phyloP scores from a whole-genome alignment of 2,329 filamentous ascomycete species.

The Hypoxylon sp. region DNA sequence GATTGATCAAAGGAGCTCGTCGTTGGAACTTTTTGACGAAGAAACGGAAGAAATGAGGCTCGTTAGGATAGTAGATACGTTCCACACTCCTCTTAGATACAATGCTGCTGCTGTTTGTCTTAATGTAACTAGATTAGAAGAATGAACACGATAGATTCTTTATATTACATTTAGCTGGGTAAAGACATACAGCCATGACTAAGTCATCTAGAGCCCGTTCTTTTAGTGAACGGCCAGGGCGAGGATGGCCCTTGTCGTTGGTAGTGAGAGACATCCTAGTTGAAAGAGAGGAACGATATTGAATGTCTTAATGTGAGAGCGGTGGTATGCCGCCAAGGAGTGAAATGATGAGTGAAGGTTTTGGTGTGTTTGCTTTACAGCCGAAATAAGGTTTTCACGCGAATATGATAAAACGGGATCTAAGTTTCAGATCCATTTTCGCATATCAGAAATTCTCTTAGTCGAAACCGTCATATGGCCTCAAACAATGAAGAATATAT shows the following conservation, averaged over 20 bases:
- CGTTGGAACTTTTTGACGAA: conserved; percentile 89
- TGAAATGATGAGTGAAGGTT: conserved; percentile 8
- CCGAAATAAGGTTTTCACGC: background rate
- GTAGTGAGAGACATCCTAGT: conserved; percentile 38
- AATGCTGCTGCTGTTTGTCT: conserved; percentile 94
- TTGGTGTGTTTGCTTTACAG: background rate
- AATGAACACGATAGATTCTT: conserved; percentile 4
- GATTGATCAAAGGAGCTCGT: conserved; percentile 89
- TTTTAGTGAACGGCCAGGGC: conserved; percentile 44
- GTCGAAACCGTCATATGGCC: background rate
- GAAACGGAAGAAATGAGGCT: conserved; percentile 87
- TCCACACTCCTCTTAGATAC: conserved; percentile 95
- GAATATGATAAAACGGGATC: background rate
- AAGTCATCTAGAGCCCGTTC: conserved; percentile 62
- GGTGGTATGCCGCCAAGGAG: background rate
- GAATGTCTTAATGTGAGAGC: background rate
- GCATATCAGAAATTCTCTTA: background rate
- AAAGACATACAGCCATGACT: conserved; percentile 66
- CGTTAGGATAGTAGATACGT: conserved; percentile 81
- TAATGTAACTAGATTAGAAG: conserved; percentile 36
- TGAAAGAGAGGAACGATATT: background rate
- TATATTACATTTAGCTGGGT: background rate
- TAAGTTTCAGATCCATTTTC: background rate
- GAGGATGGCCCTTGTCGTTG: conserved; percentile 27
- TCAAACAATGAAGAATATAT: background rate